Conservation (phyloP, 2,329 filamentous ascomycete genomes). For the Ophiostoma ulmi region DNA sequence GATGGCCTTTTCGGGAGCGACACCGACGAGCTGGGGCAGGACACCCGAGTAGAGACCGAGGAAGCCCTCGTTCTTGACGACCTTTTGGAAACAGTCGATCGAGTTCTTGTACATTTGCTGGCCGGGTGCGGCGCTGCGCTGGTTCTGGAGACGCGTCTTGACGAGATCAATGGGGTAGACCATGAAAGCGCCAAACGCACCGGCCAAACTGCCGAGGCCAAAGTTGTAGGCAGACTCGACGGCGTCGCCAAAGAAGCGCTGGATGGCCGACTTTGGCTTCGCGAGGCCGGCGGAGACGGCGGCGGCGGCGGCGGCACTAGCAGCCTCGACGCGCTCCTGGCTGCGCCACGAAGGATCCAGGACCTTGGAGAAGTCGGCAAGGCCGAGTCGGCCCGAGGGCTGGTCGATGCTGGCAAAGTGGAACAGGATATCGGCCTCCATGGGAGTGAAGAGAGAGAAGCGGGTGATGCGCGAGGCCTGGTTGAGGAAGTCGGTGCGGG, state of each 20-base stretch:
- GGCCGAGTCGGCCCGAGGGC: slow-evolving; percentile 71
- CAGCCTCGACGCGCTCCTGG: slow-evolving; percentile 40
- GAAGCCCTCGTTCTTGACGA: slow-evolving; percentile 87
- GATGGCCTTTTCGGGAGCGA: slow-evolving; percentile 98
- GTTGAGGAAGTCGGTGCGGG: slow-evolving; percentile 86
- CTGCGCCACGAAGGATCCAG: slow-evolving; percentile 88
- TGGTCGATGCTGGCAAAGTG: slow-evolving; percentile 94
- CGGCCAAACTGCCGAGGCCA: slow-evolving; percentile 77
- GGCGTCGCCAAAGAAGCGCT: slow-evolving; percentile 57
- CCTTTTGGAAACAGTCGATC: slow-evolving; percentile 88
- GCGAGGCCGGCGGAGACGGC: background rate
- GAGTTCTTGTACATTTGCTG: slow-evolving; percentile 96
- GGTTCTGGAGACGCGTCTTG: slow-evolving; percentile 98
- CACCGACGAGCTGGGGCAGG: slow-evolving; percentile 88
- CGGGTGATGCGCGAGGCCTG: slow-evolving; percentile 86
- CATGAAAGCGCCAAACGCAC: slow-evolving; percentile 98
- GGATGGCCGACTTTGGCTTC: slow-evolving; percentile 46
- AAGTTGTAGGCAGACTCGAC: slow-evolving; percentile 87
- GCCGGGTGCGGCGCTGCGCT: slow-evolving; percentile 75
- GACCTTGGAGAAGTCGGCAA: slow-evolving; percentile 87
- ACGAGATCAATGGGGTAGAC: slow-evolving; percentile 98
- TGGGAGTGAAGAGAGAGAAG: slow-evolving; percentile 94
- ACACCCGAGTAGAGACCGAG: slow-evolving; percentile 90
- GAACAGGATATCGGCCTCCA: slow-evolving; percentile 98
- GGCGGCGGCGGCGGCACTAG: background rate